A percentile compares a stretch with the other conserved stretches of the same genome.
phyloP scores from a whole-genome alignment of 495 filamentous ascomycete species.

The Parathielavia appendiculata region DNA sequence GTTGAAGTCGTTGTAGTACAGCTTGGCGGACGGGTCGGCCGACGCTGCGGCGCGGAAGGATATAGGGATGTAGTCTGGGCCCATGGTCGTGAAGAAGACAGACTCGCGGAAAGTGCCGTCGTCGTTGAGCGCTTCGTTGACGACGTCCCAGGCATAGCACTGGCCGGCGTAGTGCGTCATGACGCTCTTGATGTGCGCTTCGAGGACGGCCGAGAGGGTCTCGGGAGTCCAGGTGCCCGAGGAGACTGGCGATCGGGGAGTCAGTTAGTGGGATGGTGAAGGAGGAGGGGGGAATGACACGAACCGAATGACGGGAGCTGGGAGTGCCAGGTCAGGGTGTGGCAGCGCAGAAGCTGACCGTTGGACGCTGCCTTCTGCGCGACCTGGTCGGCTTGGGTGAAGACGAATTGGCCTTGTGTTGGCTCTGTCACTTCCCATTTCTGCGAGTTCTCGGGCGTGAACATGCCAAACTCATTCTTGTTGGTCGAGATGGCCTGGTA shows the following conservation, averaged over 20 bases:
- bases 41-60: slow-evolving; percentile 41
- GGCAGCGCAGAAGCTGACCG: slow-evolving; percentile 51
- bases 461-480: slow-evolving; percentile 51
- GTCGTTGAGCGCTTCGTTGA: slow-evolving; percentile 50
- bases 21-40: slow-evolving; percentile 29
- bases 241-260: slow-evolving; percentile 31
- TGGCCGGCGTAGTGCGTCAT: slow-evolving; percentile 45
- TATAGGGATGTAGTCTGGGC: slow-evolving; percentile 41
- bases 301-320: slow-evolving; percentile 54
- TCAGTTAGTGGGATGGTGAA: neutral
- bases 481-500: slow-evolving; percentile 46
- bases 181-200: slow-evolving; percentile 45
- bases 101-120: slow-evolving; percentile 37
- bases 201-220: slow-evolving; percentile 42
- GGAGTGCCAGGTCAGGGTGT: slow-evolving; percentile 57
- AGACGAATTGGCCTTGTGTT: slow-evolving; percentile 42
- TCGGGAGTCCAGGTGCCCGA: slow-evolving; percentile 52
- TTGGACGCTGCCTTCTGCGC: slow-evolving; percentile 43
- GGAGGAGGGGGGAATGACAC: neutral
- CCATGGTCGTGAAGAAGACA: slow-evolving; percentile 39
- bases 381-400: slow-evolving; percentile 44
- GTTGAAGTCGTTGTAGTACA: slow-evolving; percentile 66
- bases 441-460: slow-evolving; percentile 54
- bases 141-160: slow-evolving; percentile 48
- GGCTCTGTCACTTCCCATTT: slow-evolving; percentile 46